Conservation (phyloP, 139 green algal genomes). For the Coelastrella sp. region DNA sequence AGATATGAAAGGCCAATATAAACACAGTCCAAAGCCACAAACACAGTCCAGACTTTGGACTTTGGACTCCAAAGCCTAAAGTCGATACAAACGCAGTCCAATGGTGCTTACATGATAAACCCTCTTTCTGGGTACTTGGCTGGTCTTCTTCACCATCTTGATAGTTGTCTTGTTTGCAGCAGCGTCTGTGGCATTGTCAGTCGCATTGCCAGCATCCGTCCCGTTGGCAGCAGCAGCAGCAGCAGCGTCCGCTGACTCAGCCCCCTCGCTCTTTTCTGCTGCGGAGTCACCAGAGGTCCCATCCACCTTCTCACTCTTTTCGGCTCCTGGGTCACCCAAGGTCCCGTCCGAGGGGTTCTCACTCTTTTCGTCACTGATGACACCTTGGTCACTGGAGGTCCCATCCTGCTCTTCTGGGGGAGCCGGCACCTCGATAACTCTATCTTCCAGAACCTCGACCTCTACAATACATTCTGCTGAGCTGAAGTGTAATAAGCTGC, state of each 20-base stretch:
- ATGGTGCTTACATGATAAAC: constrained; percentile 29
- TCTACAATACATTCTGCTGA: constrained; percentile 74
- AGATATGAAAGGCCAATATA: no score
- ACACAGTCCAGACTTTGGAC: no score
- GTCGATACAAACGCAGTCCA: no score
- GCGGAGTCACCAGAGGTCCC: neutral
- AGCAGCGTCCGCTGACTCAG: neutral
- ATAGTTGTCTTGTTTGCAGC: constrained; percentile 25
- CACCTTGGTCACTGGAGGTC: neutral
- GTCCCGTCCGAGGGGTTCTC: constrained; percentile 21
- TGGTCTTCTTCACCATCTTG: constrained; percentile 40
- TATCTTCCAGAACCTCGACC: constrained; percentile 64
- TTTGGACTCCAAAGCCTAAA: no score
- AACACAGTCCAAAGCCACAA: no score
- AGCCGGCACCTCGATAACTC: constrained; percentile 63
- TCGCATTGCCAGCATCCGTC: neutral
- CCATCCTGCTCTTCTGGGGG: constrained; percentile 8
- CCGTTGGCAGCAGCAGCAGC: constrained; percentile 8
- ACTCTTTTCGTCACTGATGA: constrained; percentile 34
- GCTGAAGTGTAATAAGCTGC: constrained; percentile 80
- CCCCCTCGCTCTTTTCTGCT: constrained; percentile 10
- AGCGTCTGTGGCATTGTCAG: constrained; percentile 14
- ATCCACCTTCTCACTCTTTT: constrained; percentile 42
- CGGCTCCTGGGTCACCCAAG: constrained; percentile 9
- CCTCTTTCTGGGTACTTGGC: constrained; percentile 15